Conservation (phyloP, 352 stramenopile species). For the Blastocystis sp. region DNA sequence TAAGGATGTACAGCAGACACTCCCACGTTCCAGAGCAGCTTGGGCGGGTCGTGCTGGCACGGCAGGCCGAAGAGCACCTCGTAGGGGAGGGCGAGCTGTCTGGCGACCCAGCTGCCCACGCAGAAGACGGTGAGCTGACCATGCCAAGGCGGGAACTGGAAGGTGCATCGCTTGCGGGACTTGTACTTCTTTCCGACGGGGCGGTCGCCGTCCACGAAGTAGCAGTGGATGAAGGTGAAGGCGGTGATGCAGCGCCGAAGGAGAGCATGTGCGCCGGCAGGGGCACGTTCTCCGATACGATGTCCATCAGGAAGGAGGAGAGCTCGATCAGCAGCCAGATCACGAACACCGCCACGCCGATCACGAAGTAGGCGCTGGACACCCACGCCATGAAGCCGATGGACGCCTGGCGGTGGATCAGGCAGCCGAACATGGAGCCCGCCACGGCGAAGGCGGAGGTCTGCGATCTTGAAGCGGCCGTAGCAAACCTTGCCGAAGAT, state of each 20-base stretch:
- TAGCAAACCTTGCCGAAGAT: slow-evolving; percentile 48
- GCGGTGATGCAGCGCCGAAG: slow-evolving; percentile 35
- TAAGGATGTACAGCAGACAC: slow-evolving; percentile 29
- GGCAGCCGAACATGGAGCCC: slow-evolving; percentile 17
- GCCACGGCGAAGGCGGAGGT: slow-evolving; percentile 16
- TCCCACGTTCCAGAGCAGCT: slow-evolving; percentile 29
- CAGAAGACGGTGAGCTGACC: slow-evolving; percentile 68
- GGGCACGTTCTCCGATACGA: slow-evolving; percentile 49
- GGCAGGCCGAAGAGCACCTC: slow-evolving; percentile 51
- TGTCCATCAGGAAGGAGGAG: slow-evolving; percentile 22
- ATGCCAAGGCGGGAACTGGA: slow-evolving; percentile 49
- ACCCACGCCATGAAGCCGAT: not conserved
- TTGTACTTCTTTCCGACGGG: not conserved
- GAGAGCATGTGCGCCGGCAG: slow-evolving; percentile 62
- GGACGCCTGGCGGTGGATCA: not conserved
- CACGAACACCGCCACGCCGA: slow-evolving; percentile 32
- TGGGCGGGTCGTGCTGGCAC: slow-evolving; percentile 25
- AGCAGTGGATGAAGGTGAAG: slow-evolving; percentile 31
- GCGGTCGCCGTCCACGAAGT: slow-evolving; percentile 52
- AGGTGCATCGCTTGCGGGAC: slow-evolving; percentile 39
- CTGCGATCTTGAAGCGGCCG: slow-evolving; percentile 64
- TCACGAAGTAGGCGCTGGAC: slow-evolving; percentile 3
- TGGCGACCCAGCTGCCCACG: slow-evolving; percentile 34
- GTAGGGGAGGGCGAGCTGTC: slow-evolving; percentile 32
- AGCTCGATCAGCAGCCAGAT: slow-evolving; percentile 50